Base-by-base conservation (phyloP, 2,329 filamentous ascomycete genomes). In the Talaromyces piceae region DNA sequence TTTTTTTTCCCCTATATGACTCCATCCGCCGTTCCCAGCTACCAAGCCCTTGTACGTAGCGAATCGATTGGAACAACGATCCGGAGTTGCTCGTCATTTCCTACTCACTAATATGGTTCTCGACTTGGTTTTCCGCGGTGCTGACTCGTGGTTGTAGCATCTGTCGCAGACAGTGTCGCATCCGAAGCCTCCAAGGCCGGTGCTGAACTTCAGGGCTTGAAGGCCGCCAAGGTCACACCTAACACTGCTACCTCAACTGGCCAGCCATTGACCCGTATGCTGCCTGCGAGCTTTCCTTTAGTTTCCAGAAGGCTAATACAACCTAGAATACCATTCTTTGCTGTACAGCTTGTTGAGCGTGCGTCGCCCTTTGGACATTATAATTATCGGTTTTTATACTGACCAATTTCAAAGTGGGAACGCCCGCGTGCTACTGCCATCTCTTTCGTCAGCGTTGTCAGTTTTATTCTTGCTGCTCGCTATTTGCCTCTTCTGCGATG, bases 291-390 rank as follows among this genome's bases (percentile, higher is more conserved):
- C 18, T 3, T 45, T 13, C 48, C 20, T 4, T 4, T 9, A 20
- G 6, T 37, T 16, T 37, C n/a, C n/a, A n/a, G n/a, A 37, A 16
- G 16, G 30, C 51, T 53, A n/a, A 53, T 26, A 3, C 16, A 25
- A 18, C 11, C 5, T 51, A 79, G 76, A 82, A 68, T 84, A 84
- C 68, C 82, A 84, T 67, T 83, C 80, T 59, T 72, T 83, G 70
- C 78, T 85, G 69, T 84, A 84, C 68, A 80, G 78, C 59, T 73
- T 84, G 45, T 65, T 85, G 61, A 83, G 80, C 72, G 77, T 79
- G 62, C 66, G 76, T 69, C 39, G 13, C 33, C 31, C 37, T 43
- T 22, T 5, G 18, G 25, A 44, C 41, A 46, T 23, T 31, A 7
- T n/a, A 27, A 30, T 33, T n/a, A 23, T 25, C 16, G 28, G 26